Base-by-base conservation (phyloP, 1,284 basidiomycete genomes). In the Rhizoctonia solani region DNA sequence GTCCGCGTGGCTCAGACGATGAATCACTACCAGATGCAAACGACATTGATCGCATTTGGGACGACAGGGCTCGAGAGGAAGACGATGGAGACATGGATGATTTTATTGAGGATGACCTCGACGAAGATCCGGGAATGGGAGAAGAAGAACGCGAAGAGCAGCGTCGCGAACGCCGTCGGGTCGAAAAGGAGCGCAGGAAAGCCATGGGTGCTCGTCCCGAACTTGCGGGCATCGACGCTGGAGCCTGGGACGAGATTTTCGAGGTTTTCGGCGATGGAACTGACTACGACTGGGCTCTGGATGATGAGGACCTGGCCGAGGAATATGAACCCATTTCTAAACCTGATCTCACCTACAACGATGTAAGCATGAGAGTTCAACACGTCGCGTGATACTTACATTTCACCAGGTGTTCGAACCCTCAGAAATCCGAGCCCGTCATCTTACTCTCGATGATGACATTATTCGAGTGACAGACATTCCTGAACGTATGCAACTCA, bases 261-360 rank as follows among this genome's bases (percentile, higher is more conserved):
- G 96, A 95, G 71, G 93, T 99, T 9, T 99, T 99, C 74, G 97
- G 97, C 39, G 93, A 97, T 72, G 97, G 97, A 19, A 88, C 92
- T 73, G 96, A 99, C 72, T 99, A 96, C 74, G 94, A 93, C 72
- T 97, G 93, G 91, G 95, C 95, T 1, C 78, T 98, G 63, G 88
- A 82, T 47, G 89, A 85, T 9, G 94, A 96, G 50, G 89, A 91
- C 14, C 74, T 74, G 16, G 85, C 86, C 29, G 74, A 76, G 3
- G 83, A 83, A 21, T 80, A 80, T 23, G 85, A 89, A 37, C 87
- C 87, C 27, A 79, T 80, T 37, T 73, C 75, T 37, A 91, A 88
- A 74, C 83, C 83, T 58, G 92, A 95, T 71, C 89, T 90, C 80
- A 90, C 87, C 73, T 92, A 95, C 74, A 88, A 92, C 74, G 96